Percentiles rank a stretch among this genome's conserved stretches.
These are phyloP conservation scores for Melastoma candidum DNA, from an alignment of 441 rosid genomes.

Conservation along the genomic window DNA sequence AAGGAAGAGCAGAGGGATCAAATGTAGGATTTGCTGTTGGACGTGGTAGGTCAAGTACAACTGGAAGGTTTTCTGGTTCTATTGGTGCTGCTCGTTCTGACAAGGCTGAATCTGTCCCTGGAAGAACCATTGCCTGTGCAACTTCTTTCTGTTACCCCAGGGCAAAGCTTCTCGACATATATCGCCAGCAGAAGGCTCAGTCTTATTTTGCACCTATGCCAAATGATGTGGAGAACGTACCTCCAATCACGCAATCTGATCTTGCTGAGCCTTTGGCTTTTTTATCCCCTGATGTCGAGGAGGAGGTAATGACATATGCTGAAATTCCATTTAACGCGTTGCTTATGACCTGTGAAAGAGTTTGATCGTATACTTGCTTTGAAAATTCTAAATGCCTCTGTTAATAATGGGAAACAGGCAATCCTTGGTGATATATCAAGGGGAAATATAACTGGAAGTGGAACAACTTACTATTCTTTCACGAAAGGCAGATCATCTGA, in stretches of 20 bases:
- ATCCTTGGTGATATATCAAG: constrained; percentile 56
- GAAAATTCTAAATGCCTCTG: constrained; percentile 4
- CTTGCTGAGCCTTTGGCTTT: constrained; percentile 64
- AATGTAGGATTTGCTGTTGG: constrained; percentile 62
- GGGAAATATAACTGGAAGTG: constrained; percentile 63
- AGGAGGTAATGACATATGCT: constrained; percentile 39
- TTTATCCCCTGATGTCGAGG: constrained; percentile 58
- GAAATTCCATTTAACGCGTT: too few species aligned
- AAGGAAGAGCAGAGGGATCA: constrained; percentile 56
- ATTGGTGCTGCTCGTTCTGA: constrained; percentile 32
- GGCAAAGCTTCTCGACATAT: constrained; percentile 84
- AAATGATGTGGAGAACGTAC: constrained; percentile 47
- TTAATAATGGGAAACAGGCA: constrained; percentile 27
- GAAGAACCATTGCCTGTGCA: constrained; percentile 22
- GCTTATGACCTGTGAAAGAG: too few species aligned
- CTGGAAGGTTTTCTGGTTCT: constrained; percentile 10
- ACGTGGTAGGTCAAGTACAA: constrained; percentile 56
- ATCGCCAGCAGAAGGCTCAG: constrained; percentile 49
- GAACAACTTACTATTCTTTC: constrained; percentile 16
- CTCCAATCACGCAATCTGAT: constrained; percentile 32
- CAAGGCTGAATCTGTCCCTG: constrained; percentile 30
- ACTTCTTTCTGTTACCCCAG: constrained; percentile 58
- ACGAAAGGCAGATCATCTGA: constrained; percentile 21
- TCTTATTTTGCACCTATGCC: constrained; percentile 36
- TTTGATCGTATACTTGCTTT: background rate